Evolutionary conservation across 2,329 filamentous ascomycete species (phyloP), one percentile per base, ranked within the genome.

Genomic region (Cladobotryum mycophilum): DNA sequence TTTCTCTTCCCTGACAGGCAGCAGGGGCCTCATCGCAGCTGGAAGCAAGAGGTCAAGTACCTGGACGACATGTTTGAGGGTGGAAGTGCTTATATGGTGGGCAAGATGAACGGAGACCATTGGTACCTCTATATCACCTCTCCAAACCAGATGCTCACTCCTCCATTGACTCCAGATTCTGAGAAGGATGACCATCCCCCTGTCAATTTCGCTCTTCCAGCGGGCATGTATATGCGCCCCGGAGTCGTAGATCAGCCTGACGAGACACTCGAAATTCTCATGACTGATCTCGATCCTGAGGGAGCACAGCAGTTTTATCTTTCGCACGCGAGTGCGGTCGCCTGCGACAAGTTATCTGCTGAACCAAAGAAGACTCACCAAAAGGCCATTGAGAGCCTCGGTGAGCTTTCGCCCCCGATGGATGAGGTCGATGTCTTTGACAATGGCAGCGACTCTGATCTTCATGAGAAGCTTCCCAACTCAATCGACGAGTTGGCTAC

Each of bases 71-170:
- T 91, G 70, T 96, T 99, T 67, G 78, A 87, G 55, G 86, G 88
- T 51, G 93, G 93, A 49, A 97, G 92, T 69, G 93, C 93, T 46
- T 99, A 99, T 70, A 96, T 97, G 91, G 95, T 99, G 58, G 93
- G 93, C 64, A 97, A 96, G 74, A 97, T 97, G 92, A 99, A 99
- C 61, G 92, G 93, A 52, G 93, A 99, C 69, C 93, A 99, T 63
- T 99, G 93, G 93, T 97, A 97, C 67, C 76, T 99, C 50, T 99
- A 99, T 73, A 85, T 97, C 62, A 97, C 93, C 12, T 89, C 89
- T 47, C 92, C 93, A 15, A 85, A 86, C 66, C 85, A 81, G 44
- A 75, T 81, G 48, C 76, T 95, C 57, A 95, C 91, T 1, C 90
- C 91, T 5, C 91, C 92, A 51, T 77, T 84, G 30, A 95, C 88